A percentile compares a stretch with the other conserved stretches of the same genome.
Conservation (phyloP, 225 moss, liverwort and hornwort species). For the Polytrichum commune region DNA sequence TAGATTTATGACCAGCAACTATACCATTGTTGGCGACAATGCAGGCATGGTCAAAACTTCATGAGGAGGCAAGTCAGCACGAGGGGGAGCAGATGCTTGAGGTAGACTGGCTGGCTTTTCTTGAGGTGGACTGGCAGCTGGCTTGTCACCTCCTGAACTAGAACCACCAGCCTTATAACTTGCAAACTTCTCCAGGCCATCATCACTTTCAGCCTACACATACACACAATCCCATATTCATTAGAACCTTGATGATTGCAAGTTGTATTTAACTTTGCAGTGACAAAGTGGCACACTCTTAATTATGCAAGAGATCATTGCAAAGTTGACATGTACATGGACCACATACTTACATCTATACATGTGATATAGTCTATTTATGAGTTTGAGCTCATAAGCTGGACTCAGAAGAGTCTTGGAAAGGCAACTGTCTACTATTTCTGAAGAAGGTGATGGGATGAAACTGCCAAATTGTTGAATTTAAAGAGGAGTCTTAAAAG, state of each 20-base stretch:
- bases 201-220: conserved; percentile 74
- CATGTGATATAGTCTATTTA: too few relatives aligned
- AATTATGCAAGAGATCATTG: not conserved
- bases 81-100: conserved; percentile 22
- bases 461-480: too few relatives aligned
- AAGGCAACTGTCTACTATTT: too few relatives aligned
- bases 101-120: conserved; percentile 28
- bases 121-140: conserved; percentile 30
- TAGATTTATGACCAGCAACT: not conserved
- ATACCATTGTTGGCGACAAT: conserved; percentile 97
- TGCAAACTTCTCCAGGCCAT: conserved; percentile 62
- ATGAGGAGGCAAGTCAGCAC: conserved; percentile 63
- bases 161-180: conserved; percentile 27
- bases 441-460: too few relatives aligned
- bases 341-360: not conserved
- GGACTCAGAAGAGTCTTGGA: too few relatives aligned
- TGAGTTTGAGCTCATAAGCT: too few relatives aligned
- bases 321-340: not conserved
- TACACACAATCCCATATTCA: conserved; percentile 5
- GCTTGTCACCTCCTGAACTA: conserved; percentile 35
- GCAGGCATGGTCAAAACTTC: conserved; percentile 95
- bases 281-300: not conserved
- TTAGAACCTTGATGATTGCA: not conserved
- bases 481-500: too few relatives aligned
- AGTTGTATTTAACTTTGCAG: conserved; percentile 2